Evolutionary conservation across 495 filamentous ascomycete species (phyloP).

Genomic region (Friedmanniomyces endolithicus): DNA sequence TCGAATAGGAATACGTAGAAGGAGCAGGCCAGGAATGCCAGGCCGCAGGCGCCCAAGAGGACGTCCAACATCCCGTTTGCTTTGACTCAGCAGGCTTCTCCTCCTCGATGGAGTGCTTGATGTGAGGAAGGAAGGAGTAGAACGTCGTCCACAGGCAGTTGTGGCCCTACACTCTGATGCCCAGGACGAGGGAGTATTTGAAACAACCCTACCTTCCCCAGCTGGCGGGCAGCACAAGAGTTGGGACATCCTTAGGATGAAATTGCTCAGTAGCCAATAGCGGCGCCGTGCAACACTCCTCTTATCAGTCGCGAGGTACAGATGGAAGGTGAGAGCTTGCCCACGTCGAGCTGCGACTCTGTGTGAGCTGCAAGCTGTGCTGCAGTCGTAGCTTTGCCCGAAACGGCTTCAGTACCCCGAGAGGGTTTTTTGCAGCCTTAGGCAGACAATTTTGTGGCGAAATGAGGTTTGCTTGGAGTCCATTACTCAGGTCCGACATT

Average conservation of each 20-base stretch:
- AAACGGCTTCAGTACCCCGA: background rate
- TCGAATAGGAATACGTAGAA: background rate
- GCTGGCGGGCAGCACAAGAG: background rate
- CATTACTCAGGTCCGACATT: too few relatives aligned
- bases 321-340: background rate
- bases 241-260: background rate
- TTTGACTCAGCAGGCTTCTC: too few relatives aligned
- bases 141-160: background rate
- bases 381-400: background rate
- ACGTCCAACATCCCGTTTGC: background rate
- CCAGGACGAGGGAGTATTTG: background rate
- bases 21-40: conserved; percentile 1
- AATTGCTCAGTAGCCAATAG: background rate
- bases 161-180: background rate
- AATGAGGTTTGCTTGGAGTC: too few relatives aligned
- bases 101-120: too few relatives aligned
- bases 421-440: background rate
- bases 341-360: too few relatives aligned
- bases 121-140: background rate
- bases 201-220: background rate
- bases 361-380: background rate
- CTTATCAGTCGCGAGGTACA: background rate
- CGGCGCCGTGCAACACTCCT: background rate
- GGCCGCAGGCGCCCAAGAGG: background rate
- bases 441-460: background rate